phyloP scores from a whole-genome alignment of 208 protist genomes.

The Trypanosoma theileri region DNA sequence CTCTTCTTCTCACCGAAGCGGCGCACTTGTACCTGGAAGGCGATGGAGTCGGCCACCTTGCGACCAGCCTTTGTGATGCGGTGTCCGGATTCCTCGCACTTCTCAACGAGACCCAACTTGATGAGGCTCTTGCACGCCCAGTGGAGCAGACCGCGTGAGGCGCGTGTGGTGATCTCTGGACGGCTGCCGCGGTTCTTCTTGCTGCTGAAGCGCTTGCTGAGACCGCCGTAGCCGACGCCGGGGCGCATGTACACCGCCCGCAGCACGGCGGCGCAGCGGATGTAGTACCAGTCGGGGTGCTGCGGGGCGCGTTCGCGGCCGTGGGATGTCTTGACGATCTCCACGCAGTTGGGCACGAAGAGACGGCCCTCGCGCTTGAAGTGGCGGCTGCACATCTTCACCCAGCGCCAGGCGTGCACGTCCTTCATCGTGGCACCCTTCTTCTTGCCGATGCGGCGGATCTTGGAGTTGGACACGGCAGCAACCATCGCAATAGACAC shows the following conservation, averaged over 20 bases:
- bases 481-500: constrained; percentile 45
- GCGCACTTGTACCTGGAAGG: constrained; percentile 88
- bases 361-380: constrained; percentile 96
- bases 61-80: constrained; percentile 92
- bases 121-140: constrained; percentile 94
- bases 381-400: constrained; percentile 93
- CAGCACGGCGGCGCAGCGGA: constrained; percentile 95
- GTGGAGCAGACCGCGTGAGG: constrained; percentile 90
- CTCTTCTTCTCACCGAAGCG: constrained; percentile 41
- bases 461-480: constrained; percentile 56
- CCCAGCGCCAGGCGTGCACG: constrained; percentile 94
- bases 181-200: constrained; percentile 89
- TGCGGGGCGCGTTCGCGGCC: constrained; percentile 96
- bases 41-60: constrained; percentile 95
- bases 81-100: constrained; percentile 80
- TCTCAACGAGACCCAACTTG: constrained; percentile 92
- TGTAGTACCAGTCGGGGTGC: constrained; percentile 98
- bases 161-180: constrained; percentile 85
- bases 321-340: constrained; percentile 96
- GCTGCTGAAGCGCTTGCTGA: constrained; percentile 94
- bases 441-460: constrained; percentile 86
- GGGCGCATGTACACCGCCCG: constrained; percentile 96
- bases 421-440: constrained; percentile 94
- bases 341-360: constrained; percentile 95
- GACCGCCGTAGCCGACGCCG: constrained; percentile 92